These are phyloP conservation scores for Boletus calvinii DNA, from an alignment of 1,284 basidiomycete genomes.

Conservation along the genomic window DNA sequence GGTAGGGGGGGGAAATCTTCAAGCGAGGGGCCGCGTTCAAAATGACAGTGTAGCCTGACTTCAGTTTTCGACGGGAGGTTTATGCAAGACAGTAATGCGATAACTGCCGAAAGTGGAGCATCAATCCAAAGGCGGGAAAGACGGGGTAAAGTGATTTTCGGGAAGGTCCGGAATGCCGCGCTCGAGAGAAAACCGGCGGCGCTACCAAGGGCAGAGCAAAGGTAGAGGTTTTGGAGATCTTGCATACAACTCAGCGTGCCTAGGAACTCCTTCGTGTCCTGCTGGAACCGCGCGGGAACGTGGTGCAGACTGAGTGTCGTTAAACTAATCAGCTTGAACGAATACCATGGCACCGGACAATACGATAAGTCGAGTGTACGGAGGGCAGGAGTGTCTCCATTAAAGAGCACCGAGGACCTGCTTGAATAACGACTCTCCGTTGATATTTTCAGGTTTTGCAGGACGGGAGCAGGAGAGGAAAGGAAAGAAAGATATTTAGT, in stretches of 20 bases:
- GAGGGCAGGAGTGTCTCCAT: conserved; percentile 1
- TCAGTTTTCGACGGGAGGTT: neutral
- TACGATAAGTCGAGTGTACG: neutral
- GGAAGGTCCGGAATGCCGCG: neutral
- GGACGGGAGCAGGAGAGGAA: neutral
- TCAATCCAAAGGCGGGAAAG: neutral
- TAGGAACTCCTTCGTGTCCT: neutral
- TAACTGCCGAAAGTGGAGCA: conserved; percentile 3
- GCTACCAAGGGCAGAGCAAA: neutral
- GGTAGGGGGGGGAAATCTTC: neutral
- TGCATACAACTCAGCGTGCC: neutral
- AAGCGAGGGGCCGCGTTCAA: too few relatives aligned
- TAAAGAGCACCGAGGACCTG: too few relatives aligned
- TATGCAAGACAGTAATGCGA: neutral
- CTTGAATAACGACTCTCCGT: too few relatives aligned
- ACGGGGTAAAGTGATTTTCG: neutral
- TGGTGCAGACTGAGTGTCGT: neutral
- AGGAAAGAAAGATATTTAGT: neutral
- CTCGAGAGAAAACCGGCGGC: neutral
- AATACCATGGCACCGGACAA: neutral
- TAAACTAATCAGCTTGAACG: neutral
- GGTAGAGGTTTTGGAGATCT: neutral
- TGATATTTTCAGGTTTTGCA: neutral
- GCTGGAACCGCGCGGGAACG: neutral
- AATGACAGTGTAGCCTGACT: neutral